Evolutionary conservation across 306 rosid genomes (phyloP).

Genomic region (Arachis stenosperma): DNA sequence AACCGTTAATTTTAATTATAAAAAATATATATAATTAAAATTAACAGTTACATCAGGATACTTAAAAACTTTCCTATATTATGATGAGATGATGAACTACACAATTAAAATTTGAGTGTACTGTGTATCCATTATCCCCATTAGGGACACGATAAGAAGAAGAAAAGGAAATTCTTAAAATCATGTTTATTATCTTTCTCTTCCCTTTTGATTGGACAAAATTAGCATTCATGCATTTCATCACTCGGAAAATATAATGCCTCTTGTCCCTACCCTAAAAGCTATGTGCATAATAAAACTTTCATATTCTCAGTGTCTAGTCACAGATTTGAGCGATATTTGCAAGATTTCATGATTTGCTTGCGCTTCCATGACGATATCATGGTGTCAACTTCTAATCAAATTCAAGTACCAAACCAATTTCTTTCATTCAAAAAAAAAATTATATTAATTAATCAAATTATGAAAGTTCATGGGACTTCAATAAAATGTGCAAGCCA

Average conservation of each 20-base stretch:
- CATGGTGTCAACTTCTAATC: conserved; percentile 27
- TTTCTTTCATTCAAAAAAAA: background rate
- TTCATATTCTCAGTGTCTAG: conserved; percentile 20
- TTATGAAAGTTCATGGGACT: background rate
- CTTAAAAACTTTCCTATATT: background rate
- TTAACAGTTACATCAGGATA: no score
- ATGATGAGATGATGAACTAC: conserved; percentile 31
- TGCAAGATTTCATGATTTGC: background rate
- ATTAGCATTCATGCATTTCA: conserved; percentile 38
- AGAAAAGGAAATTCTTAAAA: conserved; percentile 1
- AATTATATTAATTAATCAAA: no score
- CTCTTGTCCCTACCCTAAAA: conserved; percentile 38
- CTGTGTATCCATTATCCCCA: background rate
- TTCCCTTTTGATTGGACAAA: conserved; percentile 54
- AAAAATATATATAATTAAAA: no score
- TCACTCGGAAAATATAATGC: background rate
- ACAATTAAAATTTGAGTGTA: background rate
- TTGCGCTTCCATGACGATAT: conserved; percentile 41
- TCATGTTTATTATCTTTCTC: conserved; percentile 4
- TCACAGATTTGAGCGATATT: conserved; percentile 10
- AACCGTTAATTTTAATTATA: no score
- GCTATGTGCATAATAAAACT: background rate
- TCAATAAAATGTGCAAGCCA: background rate
- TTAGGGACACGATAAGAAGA: conserved; percentile 5
- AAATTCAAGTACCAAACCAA: background rate